Conservation (phyloP, 305 asterid genomes). For the Nicotiana rustica region DNA sequence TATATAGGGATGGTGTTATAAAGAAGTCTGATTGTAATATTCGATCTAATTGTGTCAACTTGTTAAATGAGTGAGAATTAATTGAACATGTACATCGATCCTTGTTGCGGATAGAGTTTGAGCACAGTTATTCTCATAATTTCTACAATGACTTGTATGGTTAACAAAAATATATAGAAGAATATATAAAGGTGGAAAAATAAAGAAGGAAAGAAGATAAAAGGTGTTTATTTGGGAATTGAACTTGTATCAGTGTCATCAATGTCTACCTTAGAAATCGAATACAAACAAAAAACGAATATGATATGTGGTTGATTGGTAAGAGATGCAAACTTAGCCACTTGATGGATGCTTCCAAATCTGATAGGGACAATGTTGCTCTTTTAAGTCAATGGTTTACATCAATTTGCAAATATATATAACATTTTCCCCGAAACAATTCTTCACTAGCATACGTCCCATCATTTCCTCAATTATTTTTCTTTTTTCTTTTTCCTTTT, state of each 20-base stretch:
- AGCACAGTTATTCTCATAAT: conserved; percentile 19
- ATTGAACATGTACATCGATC: not conserved
- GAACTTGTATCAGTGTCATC: not conserved
- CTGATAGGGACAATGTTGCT: not conserved
- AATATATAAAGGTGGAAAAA: not conserved
- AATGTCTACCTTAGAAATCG: conserved; percentile 26
- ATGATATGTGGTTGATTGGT: conserved; percentile 22
- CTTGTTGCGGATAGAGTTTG: not conserved
- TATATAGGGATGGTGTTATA: too few relatives aligned
- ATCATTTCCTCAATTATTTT: not conserved
- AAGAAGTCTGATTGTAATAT: too few relatives aligned
- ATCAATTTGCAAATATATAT: conserved; percentile 9
- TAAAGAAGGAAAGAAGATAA: not conserved
- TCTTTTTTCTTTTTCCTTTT: not conserved
- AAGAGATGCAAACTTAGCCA: conserved; percentile 25
- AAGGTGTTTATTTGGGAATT: not conserved
- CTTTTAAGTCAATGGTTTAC: conserved; percentile 27
- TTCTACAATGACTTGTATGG: not conserved
- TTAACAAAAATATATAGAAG: not conserved
- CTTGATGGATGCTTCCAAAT: conserved; percentile 32
- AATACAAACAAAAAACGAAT: conserved; percentile 22
- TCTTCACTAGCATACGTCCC: not conserved
- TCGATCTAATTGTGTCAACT: not conserved
- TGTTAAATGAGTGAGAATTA: not conserved
- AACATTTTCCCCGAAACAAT: not conserved